Evolutionary conservation across 257 asterid genomes (phyloP).

Genomic region (Ilex aquifolium): DNA sequence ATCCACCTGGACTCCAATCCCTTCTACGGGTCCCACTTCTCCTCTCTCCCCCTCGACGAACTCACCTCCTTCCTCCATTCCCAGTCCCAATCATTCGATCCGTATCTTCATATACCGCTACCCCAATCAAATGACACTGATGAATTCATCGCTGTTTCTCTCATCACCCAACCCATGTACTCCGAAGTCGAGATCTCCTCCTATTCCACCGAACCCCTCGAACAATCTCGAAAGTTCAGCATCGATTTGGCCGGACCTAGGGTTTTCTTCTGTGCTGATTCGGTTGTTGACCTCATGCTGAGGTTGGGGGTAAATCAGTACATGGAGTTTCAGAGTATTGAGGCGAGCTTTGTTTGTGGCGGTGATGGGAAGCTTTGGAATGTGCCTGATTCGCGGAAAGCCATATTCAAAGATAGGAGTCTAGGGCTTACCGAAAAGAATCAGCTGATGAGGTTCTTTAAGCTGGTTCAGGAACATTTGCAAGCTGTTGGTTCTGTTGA

Average conservation of each 20-base stretch:
- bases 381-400: conserved; percentile 81
- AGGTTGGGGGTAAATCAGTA: conserved; percentile 64
- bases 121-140: conserved; percentile 18
- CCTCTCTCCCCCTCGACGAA: conserved; percentile 64
- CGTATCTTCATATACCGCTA: neutral
- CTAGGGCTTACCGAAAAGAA: conserved; percentile 67
- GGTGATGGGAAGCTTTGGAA: conserved; percentile 44
- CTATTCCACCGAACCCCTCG: conserved; percentile 43
- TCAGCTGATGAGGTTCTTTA: conserved; percentile 83
- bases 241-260: conserved; percentile 76
- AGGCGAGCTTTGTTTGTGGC: conserved; percentile 51
- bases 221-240: conserved; percentile 43
- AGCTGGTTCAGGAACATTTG: conserved; percentile 67
- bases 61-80: conserved; percentile 45
- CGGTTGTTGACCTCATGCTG: conserved; percentile 58
- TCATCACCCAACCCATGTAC: conserved; percentile 45
- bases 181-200: conserved; percentile 44
- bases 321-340: conserved; percentile 90
- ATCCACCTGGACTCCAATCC: conserved; percentile 83
- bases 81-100: conserved; percentile 21
- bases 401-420: conserved; percentile 61
- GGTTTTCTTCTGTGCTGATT: conserved; percentile 62
- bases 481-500: conserved; percentile 14
- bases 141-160: conserved; percentile 23
- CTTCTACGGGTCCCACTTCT: conserved; percentile 62